Base-by-base conservation (phyloP, 345 rosid species). In the Camelina hispida region DNA sequence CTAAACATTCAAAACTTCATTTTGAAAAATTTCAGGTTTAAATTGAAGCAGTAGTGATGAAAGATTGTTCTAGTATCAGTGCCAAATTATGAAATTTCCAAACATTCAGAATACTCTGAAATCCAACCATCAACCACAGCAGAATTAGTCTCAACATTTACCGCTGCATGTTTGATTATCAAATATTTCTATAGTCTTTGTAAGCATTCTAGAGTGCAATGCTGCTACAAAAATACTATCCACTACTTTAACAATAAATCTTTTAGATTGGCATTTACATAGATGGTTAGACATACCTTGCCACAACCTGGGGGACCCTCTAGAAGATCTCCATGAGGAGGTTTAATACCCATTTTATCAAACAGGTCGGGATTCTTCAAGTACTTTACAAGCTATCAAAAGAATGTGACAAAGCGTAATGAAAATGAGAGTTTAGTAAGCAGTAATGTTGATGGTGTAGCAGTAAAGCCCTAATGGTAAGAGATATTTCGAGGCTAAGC, bases 301-400 rank as follows among this genome's bases (percentile, higher is more conserved):
- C 98, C 98, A 79, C 97, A 93, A 64, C 98, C 97, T 23, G 98
- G 97, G 68, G 96, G 96, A 17, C 97, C 98, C 81, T 93, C 98
- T 68, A 93, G 72, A 83, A 91, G 98, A 75, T 91, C 98, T 14
- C 97, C 98, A 81, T 93, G 98, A 8, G 98, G 98, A 82, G 98
- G 93, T 83, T 93, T 93, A 73, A 93, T 89, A 23, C 88, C 92
- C 89, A 91, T 91, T 83, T 93, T 88, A 76, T 91, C 98, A 86
- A 93, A 93, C 50, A 91, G 84, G 77, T 91, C 96, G 3, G 97
- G 97, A 78, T 93, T 93, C 88, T 91, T 93, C 88, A 91, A 81
- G 86, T 91, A 93, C 78, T 87, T 91, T 80, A 93, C 98, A 81
- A 90, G 84, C 98, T 93, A 72, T 68, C 67, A 62, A 82, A 59